Percentiles rank a stretch among this genome's conserved stretches.
These are phyloP conservation scores for Debaryomyces castellii DNA, from an alignment of 805 yeast genomes.

Conservation along the genomic window DNA sequence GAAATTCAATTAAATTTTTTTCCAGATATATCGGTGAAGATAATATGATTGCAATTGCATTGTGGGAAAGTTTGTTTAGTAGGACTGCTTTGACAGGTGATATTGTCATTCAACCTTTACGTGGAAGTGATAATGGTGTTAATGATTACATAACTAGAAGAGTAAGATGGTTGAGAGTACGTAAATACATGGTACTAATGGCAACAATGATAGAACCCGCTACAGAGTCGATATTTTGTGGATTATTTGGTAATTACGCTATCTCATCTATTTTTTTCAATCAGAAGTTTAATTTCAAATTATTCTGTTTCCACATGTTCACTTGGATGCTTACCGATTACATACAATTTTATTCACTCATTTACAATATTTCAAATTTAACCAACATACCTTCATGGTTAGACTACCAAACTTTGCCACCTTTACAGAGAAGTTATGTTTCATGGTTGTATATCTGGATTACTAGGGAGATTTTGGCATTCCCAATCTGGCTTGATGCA, in stretches of 20 bases:
- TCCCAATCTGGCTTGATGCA: slow-evolving; percentile 82
- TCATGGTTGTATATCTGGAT: slow-evolving; percentile 53
- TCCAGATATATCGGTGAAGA: slow-evolving; percentile 88
- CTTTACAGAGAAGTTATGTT: slow-evolving; percentile 12
- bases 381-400: slow-evolving; percentile 26
- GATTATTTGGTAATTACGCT: slow-evolving; percentile 63
- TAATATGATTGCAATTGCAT: slow-evolving; percentile 84
- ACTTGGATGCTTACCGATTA: slow-evolving; percentile 70
- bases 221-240: slow-evolving; percentile 73
- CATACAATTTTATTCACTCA: slow-evolving; percentile 51
- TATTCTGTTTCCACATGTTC: slow-evolving; percentile 52
- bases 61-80: slow-evolving; percentile 68
- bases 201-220: slow-evolving; percentile 87
- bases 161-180: slow-evolving; percentile 80
- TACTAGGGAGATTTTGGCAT: slow-evolving; percentile 67
- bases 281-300: slow-evolving; percentile 27
- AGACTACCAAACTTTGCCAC: slow-evolving; percentile 14
- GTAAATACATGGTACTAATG: slow-evolving; percentile 82
- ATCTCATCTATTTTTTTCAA: slow-evolving; percentile 45
- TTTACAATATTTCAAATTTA: slow-evolving; percentile 19
- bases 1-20: slow-evolving; percentile 64
- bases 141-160: slow-evolving; percentile 65
- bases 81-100: slow-evolving; percentile 80
- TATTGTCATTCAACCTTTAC: slow-evolving; percentile 70
- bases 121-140: slow-evolving; percentile 40